Evolutionary conservation across 345 rosid genomes (phyloP), one percentile per base, ranked within the genome.

Genomic region (Nephelium lappaceum): DNA sequence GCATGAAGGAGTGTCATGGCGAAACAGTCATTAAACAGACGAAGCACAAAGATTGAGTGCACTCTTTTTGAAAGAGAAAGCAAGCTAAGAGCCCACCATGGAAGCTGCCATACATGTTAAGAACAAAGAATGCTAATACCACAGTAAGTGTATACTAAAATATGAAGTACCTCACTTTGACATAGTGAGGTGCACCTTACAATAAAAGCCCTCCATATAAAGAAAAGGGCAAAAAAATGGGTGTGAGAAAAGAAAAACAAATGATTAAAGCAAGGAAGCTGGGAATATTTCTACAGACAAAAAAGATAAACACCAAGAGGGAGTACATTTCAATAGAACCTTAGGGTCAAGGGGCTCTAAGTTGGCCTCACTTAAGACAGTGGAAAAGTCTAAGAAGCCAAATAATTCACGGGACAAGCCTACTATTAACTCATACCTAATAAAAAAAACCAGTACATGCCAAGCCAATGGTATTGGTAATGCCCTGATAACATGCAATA

Each of bases 41-140:
- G 97, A 69, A 94, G 97, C 77, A 94, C 95, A 89, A 94, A 96
- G 78, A 96, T 89, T 5, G 98, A 96, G 82, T 96, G 98, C 77
- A 91, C 82, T 81, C 98, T 87, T 85, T 96, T 96, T 78, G 98
- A 96, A 71, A 96, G 87, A 81, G 91, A 96, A 72, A 96, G 89
- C 86, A 96, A 84, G 77, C 72, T 73, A 71, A 94, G 84, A 68
- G 94, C 98, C 99, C 98, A 94, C 94, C 97, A 93, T 6, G 99
- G 99, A 74, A 94, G 89, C 98, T 96, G 89, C 76, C 77, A 86
- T 21, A 75, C 31, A 79, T 41, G 65, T 69, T 36, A 69, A 11
- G 71, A 71, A 74, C 45, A 64, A 61, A 23, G 27, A 60, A 49
- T 64, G 27, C 39, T 47, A 5, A 57, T 47, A 41, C 43, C 10